Conservation (phyloP, 1,284 basidiomycete genomes). For the Sporisorium exsertum region DNA sequence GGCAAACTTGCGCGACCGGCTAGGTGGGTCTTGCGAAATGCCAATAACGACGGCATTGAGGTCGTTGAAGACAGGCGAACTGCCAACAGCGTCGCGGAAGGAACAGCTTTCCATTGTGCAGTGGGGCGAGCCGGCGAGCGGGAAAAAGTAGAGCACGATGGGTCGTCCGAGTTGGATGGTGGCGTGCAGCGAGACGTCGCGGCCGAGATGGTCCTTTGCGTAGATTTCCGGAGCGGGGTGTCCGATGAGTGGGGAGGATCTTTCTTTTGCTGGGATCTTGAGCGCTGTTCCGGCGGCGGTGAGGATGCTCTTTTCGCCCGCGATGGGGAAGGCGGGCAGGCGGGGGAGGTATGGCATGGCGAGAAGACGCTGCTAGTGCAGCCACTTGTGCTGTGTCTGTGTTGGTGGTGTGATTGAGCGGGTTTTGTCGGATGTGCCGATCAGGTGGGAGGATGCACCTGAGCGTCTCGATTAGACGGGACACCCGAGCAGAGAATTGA, state of each 20-base stretch:
- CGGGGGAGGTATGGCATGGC: conserved; percentile 49
- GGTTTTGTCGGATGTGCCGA: too few species aligned
- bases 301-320: conserved; percentile 46
- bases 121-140: conserved; percentile 62
- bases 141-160: conserved; percentile 63
- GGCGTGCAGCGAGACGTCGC: conserved; percentile 54
- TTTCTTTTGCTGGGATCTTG: conserved; percentile 52
- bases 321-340: conserved; percentile 51
- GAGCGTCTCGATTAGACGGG: too few species aligned
- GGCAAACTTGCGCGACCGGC: conserved; percentile 44
- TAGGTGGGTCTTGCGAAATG: conserved; percentile 56
- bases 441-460: too few species aligned
- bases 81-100: conserved; percentile 57
- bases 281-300: conserved; percentile 39
- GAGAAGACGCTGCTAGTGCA: too few species aligned
- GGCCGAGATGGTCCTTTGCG: conserved; percentile 53
- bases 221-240: conserved; percentile 58
- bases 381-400: too few species aligned
- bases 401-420: too few species aligned
- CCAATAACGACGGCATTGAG: conserved; percentile 63
- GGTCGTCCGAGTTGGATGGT: conserved; percentile 59
- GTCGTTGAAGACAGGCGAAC: conserved; percentile 58
- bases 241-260: conserved; percentile 47
- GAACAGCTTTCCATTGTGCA: conserved; percentile 59
- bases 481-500: too few species aligned